phyloP scores from a whole-genome alignment of 306 rosid genomes.

The Sechiopsis laciniata region DNA sequence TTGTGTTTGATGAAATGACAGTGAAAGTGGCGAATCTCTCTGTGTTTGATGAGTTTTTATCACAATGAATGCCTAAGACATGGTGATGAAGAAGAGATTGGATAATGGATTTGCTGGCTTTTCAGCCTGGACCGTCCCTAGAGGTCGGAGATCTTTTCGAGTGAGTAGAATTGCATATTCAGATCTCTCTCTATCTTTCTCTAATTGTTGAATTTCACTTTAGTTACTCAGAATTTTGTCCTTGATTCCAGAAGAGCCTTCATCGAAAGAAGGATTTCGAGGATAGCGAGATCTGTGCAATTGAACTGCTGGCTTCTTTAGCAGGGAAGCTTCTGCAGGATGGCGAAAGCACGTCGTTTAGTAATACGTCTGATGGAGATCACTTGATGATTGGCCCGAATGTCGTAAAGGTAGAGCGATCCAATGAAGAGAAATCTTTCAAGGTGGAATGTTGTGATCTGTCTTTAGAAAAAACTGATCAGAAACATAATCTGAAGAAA shows the following conservation, averaged over 20 bases:
- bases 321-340: constrained; percentile 87
- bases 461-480: constrained; percentile 33
- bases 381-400: constrained; percentile 35
- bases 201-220: constrained; percentile 23
- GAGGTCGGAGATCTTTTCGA: constrained; percentile 76
- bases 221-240: constrained; percentile 27
- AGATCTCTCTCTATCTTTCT: constrained; percentile 9
- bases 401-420: constrained; percentile 38
- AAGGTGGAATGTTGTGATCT: constrained; percentile 33
- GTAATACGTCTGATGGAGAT: constrained; percentile 69
- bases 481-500: constrained; percentile 33
- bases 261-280: constrained; percentile 40
- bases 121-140: constrained; percentile 61
- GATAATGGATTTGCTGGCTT: constrained; percentile 59
- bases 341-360: constrained; percentile 70
- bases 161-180: constrained; percentile 41
- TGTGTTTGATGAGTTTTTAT: constrained; percentile 39
- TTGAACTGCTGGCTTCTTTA: constrained; percentile 79
- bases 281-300: constrained; percentile 52
- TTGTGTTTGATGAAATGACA: constrained; percentile 32
- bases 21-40: constrained; percentile 33
- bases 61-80: constrained; percentile 50
- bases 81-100: constrained; percentile 75
- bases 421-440: constrained; percentile 33
- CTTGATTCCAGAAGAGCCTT: constrained; percentile 56